These are phyloP conservation scores for Penicillium sp. DNA, from an alignment of 2,329 filamentous ascomycete species.

Conservation along the genomic window DNA sequence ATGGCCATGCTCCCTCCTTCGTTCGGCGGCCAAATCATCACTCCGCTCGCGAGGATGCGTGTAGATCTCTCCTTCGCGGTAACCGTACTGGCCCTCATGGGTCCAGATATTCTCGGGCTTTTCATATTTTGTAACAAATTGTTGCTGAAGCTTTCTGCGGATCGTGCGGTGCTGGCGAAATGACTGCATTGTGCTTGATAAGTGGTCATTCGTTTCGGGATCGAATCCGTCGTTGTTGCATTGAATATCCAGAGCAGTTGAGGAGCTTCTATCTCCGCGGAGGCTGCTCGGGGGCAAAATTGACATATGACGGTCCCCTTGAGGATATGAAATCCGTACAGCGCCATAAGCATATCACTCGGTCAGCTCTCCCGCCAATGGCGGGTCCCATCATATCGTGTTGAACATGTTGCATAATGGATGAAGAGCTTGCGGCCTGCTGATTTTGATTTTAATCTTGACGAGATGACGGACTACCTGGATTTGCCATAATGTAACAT, in stretches of 20 bases:
- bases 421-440: not conserved
- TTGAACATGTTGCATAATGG: no score
- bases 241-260: not conserved
- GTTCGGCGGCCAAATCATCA: not conserved
- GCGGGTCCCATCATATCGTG: not conserved
- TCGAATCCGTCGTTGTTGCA: not conserved
- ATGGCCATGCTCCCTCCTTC: conserved; percentile 7
- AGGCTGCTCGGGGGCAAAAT: conserved; percentile 4
- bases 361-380: conserved; percentile 12
- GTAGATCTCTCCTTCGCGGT: conserved; percentile 4
- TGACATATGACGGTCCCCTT: conserved; percentile 5
- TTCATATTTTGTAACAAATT: conserved; percentile 18
- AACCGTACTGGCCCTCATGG: conserved; percentile 16
- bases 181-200: conserved; percentile 14
- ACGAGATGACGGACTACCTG: not conserved
- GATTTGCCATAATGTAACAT: not conserved
- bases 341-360: conserved; percentile 2
- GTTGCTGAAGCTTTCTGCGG: conserved; percentile 19
- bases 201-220: not conserved
- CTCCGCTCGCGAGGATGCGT: not conserved
- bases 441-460: not conserved
- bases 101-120: conserved; percentile 14
- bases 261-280: not conserved
- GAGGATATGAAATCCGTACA: conserved; percentile 1
- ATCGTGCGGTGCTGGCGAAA: conserved; percentile 12